These are phyloP conservation scores for Trichoderma simmonsii DNA, from an alignment of 2,329 filamentous ascomycete species.

Conservation along the genomic window DNA sequence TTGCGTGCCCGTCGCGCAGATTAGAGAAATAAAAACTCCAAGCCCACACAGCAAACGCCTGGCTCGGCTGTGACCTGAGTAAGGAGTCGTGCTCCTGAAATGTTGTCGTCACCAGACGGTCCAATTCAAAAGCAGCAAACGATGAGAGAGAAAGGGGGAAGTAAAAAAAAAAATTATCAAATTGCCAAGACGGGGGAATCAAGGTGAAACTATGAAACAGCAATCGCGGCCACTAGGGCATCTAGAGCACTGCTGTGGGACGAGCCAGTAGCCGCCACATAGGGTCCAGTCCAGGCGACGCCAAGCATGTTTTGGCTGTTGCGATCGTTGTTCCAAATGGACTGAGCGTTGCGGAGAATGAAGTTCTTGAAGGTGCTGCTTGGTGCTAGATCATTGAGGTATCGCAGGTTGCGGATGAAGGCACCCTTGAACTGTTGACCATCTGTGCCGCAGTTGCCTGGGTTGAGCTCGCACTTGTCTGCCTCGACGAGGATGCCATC, in stretches of 20 bases:
- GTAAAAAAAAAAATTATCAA: neutral
- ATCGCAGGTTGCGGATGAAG: constrained; percentile 62
- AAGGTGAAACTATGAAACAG: constrained; percentile 30
- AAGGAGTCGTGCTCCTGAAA: neutral
- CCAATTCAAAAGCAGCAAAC: constrained; percentile 5
- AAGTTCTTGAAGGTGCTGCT: constrained; percentile 50
- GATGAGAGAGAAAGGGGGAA: neutral
- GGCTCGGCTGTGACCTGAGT: constrained; percentile 10
- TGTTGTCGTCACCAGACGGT: constrained; percentile 12
- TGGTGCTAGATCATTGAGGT: constrained; percentile 52
- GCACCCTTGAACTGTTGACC: constrained; percentile 70
- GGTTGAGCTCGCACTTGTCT: constrained; percentile 34
- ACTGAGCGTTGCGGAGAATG: constrained; percentile 60
- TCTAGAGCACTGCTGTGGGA: constrained; percentile 66
- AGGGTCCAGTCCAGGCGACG: constrained; percentile 64
- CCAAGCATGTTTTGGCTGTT: constrained; percentile 52
- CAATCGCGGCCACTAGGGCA: constrained; percentile 60
- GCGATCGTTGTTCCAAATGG: constrained; percentile 61
- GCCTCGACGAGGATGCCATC: constrained; percentile 45
- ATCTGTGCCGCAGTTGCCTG: constrained; percentile 43
- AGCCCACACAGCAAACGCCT: constrained; percentile 15
- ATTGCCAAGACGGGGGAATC: neutral
- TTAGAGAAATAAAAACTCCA: constrained; percentile 1
- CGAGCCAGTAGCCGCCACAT: constrained; percentile 48
- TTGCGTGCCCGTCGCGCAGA: constrained; percentile 3